Evolutionary conservation across 2,329 filamentous ascomycete species (phyloP).

Genomic region (Cytospora piceicola): DNA sequence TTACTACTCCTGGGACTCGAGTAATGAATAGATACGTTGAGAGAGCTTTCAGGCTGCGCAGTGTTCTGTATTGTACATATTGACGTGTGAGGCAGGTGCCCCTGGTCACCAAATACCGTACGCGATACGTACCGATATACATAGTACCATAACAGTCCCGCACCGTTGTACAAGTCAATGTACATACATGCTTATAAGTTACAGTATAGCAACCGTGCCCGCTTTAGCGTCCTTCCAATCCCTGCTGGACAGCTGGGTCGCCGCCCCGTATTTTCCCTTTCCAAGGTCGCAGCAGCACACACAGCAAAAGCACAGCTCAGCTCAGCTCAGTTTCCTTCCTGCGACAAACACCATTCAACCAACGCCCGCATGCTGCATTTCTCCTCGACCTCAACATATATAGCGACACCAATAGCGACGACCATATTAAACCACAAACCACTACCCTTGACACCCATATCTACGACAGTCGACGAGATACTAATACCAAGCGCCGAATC

Average conservation of each 20-base stretch:
- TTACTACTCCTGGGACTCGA: too few species aligned
- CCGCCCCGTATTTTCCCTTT: conserved; percentile 30
- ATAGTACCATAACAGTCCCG: background rate
- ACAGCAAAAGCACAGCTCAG: conserved; percentile 17
- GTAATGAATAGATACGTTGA: too few species aligned
- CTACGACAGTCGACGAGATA: conserved; percentile 12
- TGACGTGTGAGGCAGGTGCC: too few species aligned
- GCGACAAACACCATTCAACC: conserved; percentile 19
- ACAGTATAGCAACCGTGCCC: background rate
- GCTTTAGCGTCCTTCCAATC: background rate
- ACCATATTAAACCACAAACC: too few species aligned
- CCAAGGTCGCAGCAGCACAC: conserved; percentile 22
- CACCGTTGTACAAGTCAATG: background rate
- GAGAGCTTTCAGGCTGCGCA: too few species aligned
- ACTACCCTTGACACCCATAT: background rate
- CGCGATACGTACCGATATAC: background rate
- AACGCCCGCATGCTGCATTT: conserved; percentile 6
- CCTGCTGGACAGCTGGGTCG: conserved; percentile 1
- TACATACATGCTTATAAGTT: too few species aligned
- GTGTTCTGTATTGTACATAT: too few species aligned
- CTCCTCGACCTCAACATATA: conserved; percentile 17
- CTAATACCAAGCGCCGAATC: background rate
- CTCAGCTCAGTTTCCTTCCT: conserved; percentile 19
- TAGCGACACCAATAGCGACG: background rate
- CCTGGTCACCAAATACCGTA: background rate